These are phyloP conservation scores for Cercospora brassicicola DNA, from an alignment of 2,329 filamentous ascomycete species.

Conservation along the genomic window DNA sequence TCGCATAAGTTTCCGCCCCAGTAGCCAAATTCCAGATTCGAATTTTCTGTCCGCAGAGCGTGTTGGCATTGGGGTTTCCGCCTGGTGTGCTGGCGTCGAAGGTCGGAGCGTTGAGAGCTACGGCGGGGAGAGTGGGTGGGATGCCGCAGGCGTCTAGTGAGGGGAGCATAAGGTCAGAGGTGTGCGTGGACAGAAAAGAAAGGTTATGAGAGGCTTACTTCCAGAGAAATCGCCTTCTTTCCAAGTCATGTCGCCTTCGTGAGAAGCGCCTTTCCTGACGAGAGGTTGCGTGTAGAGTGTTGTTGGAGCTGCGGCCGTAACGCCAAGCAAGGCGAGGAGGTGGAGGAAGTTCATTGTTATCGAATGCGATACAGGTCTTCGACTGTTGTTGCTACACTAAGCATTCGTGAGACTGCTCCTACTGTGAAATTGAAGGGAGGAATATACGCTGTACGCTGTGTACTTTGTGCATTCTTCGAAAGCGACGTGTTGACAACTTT, in stretches of 20 bases:
- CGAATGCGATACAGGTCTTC: too few relatives aligned
- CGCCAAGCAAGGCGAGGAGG: not conserved
- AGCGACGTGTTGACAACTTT: not conserved
- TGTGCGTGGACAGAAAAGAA: too few relatives aligned
- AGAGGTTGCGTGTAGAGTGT: not conserved
- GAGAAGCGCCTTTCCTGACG: not conserved
- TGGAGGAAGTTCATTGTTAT: not conserved
- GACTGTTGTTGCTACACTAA: not conserved
- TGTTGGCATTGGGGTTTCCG: not conserved
- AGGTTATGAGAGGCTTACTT: too few relatives aligned
- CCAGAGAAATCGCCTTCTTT: conserved; percentile 3
- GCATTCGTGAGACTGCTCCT: not conserved
- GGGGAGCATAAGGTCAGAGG: too few relatives aligned
- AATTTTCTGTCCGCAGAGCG: not conserved
- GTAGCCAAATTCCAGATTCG: not conserved
- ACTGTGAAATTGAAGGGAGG: not conserved
- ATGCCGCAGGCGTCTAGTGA: not conserved
- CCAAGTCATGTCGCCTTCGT: not conserved
- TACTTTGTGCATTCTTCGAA: not conserved
- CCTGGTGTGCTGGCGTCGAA: not conserved
- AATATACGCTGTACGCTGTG: not conserved
- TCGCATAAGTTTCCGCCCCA: not conserved
- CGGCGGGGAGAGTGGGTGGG: not conserved
- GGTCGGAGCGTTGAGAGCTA: not conserved
- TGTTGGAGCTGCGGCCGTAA: not conserved